Evolutionary conservation across 495 filamentous ascomycete genomes (phyloP).

Genomic region (Penicillium ochrochloron): DNA sequence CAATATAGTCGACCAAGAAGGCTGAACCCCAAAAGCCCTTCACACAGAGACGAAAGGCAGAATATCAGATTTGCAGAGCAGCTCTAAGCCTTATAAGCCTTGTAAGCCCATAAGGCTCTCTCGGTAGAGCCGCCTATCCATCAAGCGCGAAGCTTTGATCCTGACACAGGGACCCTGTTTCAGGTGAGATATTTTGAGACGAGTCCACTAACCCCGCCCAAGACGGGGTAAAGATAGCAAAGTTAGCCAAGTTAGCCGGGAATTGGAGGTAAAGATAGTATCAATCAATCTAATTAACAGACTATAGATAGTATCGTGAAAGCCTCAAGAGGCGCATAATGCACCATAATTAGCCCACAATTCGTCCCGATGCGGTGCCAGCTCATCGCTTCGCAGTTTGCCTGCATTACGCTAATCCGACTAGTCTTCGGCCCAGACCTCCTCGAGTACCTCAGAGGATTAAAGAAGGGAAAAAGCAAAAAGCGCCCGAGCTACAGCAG

Average conservation of each 20-base stretch:
- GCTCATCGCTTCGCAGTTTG: slow-evolving; percentile 1
- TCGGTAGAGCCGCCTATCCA: slow-evolving; percentile 9
- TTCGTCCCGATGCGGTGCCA: slow-evolving; percentile 16
- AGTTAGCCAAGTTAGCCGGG: background rate
- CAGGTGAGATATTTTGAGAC: slow-evolving; percentile 29
- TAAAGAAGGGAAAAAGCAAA: background rate
- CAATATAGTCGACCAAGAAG: slow-evolving; percentile 1
- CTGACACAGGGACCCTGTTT: slow-evolving; percentile 33
- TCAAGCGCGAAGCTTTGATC: slow-evolving; percentile 25
- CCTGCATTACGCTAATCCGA: background rate
- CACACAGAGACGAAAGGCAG: background rate
- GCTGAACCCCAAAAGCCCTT: background rate
- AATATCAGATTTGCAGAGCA: background rate
- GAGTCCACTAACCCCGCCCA: slow-evolving; percentile 3
- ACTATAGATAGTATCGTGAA: slow-evolving; percentile 34
- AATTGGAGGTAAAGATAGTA: slow-evolving; percentile 27
- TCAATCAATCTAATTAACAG: slow-evolving; percentile 19
- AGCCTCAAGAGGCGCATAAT: slow-evolving; percentile 15
- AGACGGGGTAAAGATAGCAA: slow-evolving; percentile 13
- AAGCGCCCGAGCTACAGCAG: slow-evolving; percentile 17
- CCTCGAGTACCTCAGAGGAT: background rate
- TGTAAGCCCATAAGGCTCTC: background rate
- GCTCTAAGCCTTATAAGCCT: background rate
- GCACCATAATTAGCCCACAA: slow-evolving; percentile 32
- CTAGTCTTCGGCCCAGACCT: slow-evolving; percentile 10